Conservation (phyloP, 768 basidiomycete species). For the Boletus subcaerulescens region DNA sequence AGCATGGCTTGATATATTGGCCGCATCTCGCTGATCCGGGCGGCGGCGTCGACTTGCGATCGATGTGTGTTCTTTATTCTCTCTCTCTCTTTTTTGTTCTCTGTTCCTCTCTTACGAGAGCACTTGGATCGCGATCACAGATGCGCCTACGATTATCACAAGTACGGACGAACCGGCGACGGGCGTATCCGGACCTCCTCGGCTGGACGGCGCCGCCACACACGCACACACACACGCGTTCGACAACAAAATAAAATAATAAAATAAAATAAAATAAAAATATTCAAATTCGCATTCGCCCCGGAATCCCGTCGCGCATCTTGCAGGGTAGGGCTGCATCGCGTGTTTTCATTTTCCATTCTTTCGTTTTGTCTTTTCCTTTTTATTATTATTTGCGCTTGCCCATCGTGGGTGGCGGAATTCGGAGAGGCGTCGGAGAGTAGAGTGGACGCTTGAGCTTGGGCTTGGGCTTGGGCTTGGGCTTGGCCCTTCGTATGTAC, state of each 20-base stretch:
- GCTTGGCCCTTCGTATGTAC: background rate
- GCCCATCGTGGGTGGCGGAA: constrained; percentile 4
- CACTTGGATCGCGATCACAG: constrained; percentile 6
- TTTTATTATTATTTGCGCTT: too few relatives aligned
- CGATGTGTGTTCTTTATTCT: background rate
- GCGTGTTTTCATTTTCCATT: too few relatives aligned
- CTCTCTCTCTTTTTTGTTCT: background rate
- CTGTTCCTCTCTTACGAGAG: constrained; percentile 4
- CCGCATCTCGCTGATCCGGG: constrained; percentile 8
- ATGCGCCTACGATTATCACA: background rate
- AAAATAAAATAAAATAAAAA: too few relatives aligned
- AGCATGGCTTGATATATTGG: constrained; percentile 6
- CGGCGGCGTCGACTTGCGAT: background rate
- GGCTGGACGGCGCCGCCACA: constrained; percentile 1
- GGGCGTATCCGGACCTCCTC: constrained; percentile 5
- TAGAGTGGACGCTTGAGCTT: background rate
- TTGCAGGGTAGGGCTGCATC: too few relatives aligned
- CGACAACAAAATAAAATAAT: too few relatives aligned
- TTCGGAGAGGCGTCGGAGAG: constrained; percentile 10
- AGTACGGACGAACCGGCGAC: background rate
- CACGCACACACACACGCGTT: background rate
- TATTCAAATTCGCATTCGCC: too few relatives aligned
- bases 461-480: too few relatives aligned
- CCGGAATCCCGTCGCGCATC: too few relatives aligned
- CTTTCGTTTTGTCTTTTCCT: too few relatives aligned